A percentile compares a stretch with the other conserved stretches of the same genome.
Conservation (phyloP, 139 green algal genomes). For the Parachlorella kessleri region DNA sequence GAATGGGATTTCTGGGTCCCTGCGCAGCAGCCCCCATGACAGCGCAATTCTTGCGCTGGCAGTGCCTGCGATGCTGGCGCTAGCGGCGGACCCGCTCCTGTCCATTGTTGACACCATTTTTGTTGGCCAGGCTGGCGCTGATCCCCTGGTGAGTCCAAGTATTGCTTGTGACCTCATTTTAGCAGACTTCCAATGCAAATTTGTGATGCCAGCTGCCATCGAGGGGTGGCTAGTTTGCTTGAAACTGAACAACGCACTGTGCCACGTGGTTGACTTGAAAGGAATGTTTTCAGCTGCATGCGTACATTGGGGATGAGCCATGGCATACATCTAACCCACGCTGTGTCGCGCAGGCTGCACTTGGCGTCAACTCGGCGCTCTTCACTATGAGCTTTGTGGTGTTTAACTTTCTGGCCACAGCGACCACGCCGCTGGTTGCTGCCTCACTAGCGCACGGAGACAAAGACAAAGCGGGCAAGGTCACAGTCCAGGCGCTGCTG, state of each 20-base stretch:
- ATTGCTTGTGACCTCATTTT: too few relatives aligned
- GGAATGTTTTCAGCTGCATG: too few relatives aligned
- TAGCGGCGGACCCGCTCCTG: slow-evolving; percentile 75
- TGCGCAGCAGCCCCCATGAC: slow-evolving; percentile 51
- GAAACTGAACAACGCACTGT: too few relatives aligned
- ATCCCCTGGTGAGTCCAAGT: slow-evolving; percentile 20
- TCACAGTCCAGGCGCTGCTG: slow-evolving; percentile 42
- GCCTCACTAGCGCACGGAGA: slow-evolving; percentile 46
- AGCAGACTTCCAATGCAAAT: too few relatives aligned
- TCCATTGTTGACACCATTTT: slow-evolving; percentile 67
- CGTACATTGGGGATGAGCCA: too few relatives aligned
- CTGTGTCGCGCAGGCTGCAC: slow-evolving; percentile 64
- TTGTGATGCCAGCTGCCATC: too few relatives aligned
- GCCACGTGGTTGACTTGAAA: too few relatives aligned
- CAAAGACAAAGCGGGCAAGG: slow-evolving; percentile 23
- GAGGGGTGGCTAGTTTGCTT: too few relatives aligned
- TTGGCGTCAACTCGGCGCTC: slow-evolving; percentile 72
- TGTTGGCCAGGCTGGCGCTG: slow-evolving; percentile 57
- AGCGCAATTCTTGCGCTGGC: slow-evolving; percentile 57
- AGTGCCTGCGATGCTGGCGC: slow-evolving; percentile 55
- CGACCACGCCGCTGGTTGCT: slow-evolving; percentile 76
- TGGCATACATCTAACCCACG: too few relatives aligned
- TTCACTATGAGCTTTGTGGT: slow-evolving; percentile 75
- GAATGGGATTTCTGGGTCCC: too few relatives aligned
- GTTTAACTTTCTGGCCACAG: slow-evolving; percentile 82